Evolutionary conservation across 192 early-diverging fungal species (phyloP), one percentile per base, ranked within the genome.

Genomic region (Tieghemiomyces parasiticus): DNA sequence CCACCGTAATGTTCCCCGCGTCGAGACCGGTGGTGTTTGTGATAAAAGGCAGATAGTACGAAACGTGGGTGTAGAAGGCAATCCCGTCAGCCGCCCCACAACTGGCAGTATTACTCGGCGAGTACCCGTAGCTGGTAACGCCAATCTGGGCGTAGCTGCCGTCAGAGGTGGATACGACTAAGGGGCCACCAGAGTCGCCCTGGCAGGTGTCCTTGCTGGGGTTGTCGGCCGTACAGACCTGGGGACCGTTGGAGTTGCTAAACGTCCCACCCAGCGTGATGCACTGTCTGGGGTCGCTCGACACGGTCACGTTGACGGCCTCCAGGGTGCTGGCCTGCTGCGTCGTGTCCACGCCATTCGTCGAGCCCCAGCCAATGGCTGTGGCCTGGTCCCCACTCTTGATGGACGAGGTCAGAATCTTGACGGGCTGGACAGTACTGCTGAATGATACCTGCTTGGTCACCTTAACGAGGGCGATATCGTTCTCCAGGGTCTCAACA

Each of bases 51-150:
- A 76, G 12, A 56, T 76, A 76, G 25, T 50, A 28, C 0, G 74
- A 71, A 1, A 51, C 68, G 24, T 73, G 74, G 3, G 74, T 76
- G 58, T 76, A 76, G 33, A 76, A 76, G 0, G 71, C 74, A 4
- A 71, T 68, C 45, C 74, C 71, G 53, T 71, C 67, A 2, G 61
- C 24, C 3, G 66, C 64, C 0, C 70, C 74, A 24, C 74, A 76
- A 16, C 50, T 45, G 3, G 35, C 46, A 0, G 50, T 32, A 13
- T 45, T 45, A 20, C 50, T 38, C 9, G 62, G 46, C 35, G 63
- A 68, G 31, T 76, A 71, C 19, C 74, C 74, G 54, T 76, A 76
- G 54, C 74, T 76, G 16, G 74, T 76, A 16, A 76, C 53, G 0
- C 74, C 74, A 35, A 72, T 42, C 49, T 67, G 74, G 35, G 34